These are phyloP conservation scores for Hymenoscyphus fructigenus DNA, from an alignment of 2,329 filamentous ascomycete species.

Conservation along the genomic window DNA sequence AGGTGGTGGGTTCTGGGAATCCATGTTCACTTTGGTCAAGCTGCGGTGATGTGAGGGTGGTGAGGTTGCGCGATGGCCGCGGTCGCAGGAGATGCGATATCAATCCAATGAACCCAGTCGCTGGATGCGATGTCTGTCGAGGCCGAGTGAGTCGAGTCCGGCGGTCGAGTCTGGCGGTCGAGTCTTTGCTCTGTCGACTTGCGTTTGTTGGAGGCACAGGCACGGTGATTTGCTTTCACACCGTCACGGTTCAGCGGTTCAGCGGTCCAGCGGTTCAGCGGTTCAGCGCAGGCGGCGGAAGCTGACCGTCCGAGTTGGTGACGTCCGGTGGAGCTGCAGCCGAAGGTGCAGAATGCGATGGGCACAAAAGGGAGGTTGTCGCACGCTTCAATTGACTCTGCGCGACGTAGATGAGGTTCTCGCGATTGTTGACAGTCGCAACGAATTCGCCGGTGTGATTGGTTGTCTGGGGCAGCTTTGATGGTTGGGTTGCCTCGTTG, in stretches of 20 bases:
- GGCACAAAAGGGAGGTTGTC: background rate
- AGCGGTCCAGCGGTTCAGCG: background rate
- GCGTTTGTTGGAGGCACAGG: background rate
- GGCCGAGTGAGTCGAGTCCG: background rate
- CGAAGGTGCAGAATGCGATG: background rate
- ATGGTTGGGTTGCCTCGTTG: constrained; percentile 13
- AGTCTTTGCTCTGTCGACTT: background rate
- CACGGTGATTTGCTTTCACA: background rate
- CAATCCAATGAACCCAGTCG: constrained; percentile 4
- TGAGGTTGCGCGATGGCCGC: background rate
- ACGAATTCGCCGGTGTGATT: constrained; percentile 21
- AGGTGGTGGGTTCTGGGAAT: constrained; percentile 51
- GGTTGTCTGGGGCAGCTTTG: constrained; percentile 16
- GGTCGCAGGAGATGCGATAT: background rate
- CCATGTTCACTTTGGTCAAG: constrained; percentile 45
- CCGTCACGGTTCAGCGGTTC: background rate
- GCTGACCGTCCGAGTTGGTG: constrained; percentile 8
- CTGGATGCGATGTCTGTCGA: background rate
- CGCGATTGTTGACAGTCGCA: constrained; percentile 23
- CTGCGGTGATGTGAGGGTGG: background rate
- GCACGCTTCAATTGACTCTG: constrained; percentile 8
- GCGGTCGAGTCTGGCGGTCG: no score
- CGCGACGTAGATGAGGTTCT: constrained; percentile 12
- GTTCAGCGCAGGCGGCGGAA: constrained; percentile 9
- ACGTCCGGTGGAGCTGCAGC: background rate